Conservation (phyloP, 2,329 filamentous ascomycete species). For the Hymenotorrendiella dingleyae region DNA sequence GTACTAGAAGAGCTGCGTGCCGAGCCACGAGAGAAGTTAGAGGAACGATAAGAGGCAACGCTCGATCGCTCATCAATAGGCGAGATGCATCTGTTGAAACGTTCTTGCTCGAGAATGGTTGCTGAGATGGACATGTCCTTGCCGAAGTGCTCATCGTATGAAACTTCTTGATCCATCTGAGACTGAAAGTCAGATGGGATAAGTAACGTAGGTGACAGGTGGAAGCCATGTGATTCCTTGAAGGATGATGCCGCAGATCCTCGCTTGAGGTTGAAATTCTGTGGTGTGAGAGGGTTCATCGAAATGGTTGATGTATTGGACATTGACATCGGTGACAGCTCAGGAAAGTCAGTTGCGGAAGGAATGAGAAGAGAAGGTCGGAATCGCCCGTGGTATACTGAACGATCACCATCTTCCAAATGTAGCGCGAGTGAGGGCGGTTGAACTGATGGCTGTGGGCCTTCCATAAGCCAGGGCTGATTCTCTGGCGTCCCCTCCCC, state of each 20-base stretch:
- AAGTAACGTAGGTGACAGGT: constrained; percentile 55
- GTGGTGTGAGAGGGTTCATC: constrained; percentile 24
- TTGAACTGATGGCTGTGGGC: constrained; percentile 12
- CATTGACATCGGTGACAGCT: constrained; percentile 28
- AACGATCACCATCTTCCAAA: constrained; percentile 22
- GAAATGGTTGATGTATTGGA: constrained; percentile 23
- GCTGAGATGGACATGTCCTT: constrained; percentile 16
- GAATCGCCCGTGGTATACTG: constrained; percentile 25
- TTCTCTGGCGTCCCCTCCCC: neutral
- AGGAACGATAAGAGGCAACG: constrained; percentile 28
- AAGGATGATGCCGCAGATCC: constrained; percentile 46
- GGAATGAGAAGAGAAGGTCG: constrained; percentile 27
- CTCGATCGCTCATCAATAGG: constrained; percentile 30
- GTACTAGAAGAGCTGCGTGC: constrained; percentile 26
- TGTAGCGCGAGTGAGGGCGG: constrained; percentile 18
- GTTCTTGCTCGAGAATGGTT: constrained; percentile 21
- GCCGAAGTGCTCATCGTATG: constrained; percentile 25
- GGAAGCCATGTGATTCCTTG: constrained; percentile 53
- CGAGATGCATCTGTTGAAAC: constrained; percentile 21
- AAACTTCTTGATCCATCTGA: constrained; percentile 38
- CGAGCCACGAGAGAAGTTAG: constrained; percentile 27
- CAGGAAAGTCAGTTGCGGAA: constrained; percentile 24
- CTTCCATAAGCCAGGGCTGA: constrained; percentile 22
- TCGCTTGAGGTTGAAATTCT: constrained; percentile 20
- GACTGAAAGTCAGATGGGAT: constrained; percentile 54